Conservation (phyloP, 75 land plant genomes). For the Sequoiadendron giganteum region DNA sequence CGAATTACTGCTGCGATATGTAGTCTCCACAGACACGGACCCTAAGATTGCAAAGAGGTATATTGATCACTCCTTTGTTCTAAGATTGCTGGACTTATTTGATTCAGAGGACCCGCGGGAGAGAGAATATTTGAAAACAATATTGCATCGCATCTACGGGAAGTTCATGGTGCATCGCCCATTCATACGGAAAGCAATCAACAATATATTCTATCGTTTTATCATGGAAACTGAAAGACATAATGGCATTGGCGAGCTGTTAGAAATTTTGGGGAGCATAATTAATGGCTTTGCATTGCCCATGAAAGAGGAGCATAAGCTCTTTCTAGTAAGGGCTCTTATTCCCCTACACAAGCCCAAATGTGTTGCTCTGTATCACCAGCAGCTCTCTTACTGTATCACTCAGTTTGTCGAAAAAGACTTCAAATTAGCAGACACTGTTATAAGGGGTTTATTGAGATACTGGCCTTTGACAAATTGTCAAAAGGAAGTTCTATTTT, state of each 20-base stretch:
- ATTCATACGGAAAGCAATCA: slow-evolving; percentile 67
- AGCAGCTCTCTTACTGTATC: slow-evolving; percentile 65
- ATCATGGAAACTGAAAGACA: slow-evolving; percentile 75
- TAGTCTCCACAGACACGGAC: slow-evolving; percentile 60
- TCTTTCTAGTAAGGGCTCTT: slow-evolving; percentile 58
- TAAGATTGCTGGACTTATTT: slow-evolving; percentile 61
- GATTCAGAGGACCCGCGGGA: slow-evolving; percentile 75
- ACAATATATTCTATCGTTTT: slow-evolving; percentile 67
- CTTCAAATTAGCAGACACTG: slow-evolving; percentile 62
- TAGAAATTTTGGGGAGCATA: slow-evolving; percentile 80
- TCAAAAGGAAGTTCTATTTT: slow-evolving; percentile 67
- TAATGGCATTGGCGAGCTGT: slow-evolving; percentile 60
- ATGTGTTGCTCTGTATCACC: slow-evolving; percentile 44
- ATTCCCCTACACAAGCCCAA: slow-evolving; percentile 80
- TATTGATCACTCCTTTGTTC: slow-evolving; percentile 68
- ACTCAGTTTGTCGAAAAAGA: slow-evolving; percentile 78
- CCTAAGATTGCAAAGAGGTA: slow-evolving; percentile 70
- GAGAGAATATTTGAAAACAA: slow-evolving; percentile 73
- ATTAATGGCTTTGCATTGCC: slow-evolving; percentile 79
- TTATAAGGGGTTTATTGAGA: slow-evolving; percentile 68
- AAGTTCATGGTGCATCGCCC: slow-evolving; percentile 82
- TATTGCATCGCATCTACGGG: slow-evolving; percentile 73
- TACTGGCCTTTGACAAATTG: slow-evolving; percentile 81
- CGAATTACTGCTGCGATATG: slow-evolving; percentile 62
- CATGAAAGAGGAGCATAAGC: slow-evolving; percentile 74